Conservation (phyloP, 2,329 filamentous ascomycete species). For the Myriosclerotinia scirpicola region DNA sequence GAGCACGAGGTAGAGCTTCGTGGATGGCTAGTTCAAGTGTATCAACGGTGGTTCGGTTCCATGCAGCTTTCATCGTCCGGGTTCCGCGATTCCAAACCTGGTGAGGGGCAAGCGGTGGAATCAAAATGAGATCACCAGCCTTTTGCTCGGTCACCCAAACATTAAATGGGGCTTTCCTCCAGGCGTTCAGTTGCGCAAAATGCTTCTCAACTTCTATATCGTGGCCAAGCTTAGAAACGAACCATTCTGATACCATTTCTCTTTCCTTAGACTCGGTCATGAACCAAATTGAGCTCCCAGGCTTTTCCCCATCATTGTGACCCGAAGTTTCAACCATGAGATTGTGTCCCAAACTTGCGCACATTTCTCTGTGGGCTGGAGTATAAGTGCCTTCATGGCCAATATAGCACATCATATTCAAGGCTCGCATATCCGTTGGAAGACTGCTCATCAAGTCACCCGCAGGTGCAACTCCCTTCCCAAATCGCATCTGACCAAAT, state of each 20-base stretch:
- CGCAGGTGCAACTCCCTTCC: slow-evolving; percentile 58
- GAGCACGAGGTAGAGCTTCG: slow-evolving; percentile 84
- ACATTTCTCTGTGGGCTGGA: slow-evolving; percentile 95
- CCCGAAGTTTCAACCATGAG: slow-evolving; percentile 95
- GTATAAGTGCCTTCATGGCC: slow-evolving; percentile 98
- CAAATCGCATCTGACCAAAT: slow-evolving; percentile 45
- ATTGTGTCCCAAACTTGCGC: slow-evolving; percentile 91
- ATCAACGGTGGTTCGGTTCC: slow-evolving; percentile 93
- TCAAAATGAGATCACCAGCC: slow-evolving; percentile 87
- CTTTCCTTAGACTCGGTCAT: slow-evolving; percentile 97
- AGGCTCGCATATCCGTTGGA: slow-evolving; percentile 80
- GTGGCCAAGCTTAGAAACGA: slow-evolving; percentile 87
- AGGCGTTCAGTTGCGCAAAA: slow-evolving; percentile 92
- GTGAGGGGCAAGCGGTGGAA: slow-evolving; percentile 89
- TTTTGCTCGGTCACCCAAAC: slow-evolving; percentile 92
- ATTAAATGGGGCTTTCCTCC: slow-evolving; percentile 91
- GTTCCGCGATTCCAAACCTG: slow-evolving; percentile 99
- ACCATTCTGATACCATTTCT: slow-evolving; percentile 88
- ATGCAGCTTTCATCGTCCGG: slow-evolving; percentile 94
- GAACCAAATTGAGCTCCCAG: slow-evolving; percentile 94
- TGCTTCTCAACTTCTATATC: slow-evolving; percentile 97
- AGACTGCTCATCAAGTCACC: slow-evolving; percentile 96
- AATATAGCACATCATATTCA: slow-evolving; percentile 98
- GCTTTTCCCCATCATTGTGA: slow-evolving; percentile 69
- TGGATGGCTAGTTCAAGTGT: slow-evolving; percentile 82